Conservation (phyloP, 2,329 filamentous ascomycete species). For the Meredithiella fracta region DNA sequence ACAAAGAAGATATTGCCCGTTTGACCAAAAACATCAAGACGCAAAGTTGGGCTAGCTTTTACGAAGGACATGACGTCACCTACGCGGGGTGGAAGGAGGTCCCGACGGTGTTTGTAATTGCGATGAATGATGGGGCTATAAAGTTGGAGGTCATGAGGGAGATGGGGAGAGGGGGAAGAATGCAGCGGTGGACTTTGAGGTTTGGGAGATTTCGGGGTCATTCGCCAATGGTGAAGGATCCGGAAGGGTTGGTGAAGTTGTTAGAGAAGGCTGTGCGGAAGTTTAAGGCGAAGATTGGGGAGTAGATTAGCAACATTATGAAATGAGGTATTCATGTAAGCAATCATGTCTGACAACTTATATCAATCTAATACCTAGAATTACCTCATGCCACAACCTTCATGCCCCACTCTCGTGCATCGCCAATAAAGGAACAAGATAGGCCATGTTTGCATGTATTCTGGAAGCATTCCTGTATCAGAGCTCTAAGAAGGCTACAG, state of each 20-base stretch:
- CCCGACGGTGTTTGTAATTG: neutral
- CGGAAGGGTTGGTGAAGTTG: neutral
- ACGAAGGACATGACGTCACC: neutral
- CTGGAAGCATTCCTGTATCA: slow-evolving; percentile 2
- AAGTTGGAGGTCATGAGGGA: neutral
- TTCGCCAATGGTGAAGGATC: neutral
- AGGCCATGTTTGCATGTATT: neutral
- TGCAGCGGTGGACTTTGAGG: neutral
- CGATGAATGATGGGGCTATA: neutral
- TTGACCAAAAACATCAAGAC: neutral
- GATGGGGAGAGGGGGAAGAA: neutral
- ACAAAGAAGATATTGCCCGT: neutral
- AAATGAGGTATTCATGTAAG: too few relatives aligned
- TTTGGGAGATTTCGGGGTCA: neutral
- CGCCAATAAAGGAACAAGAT: neutral
- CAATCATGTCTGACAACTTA: too few relatives aligned
- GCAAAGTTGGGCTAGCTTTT: neutral
- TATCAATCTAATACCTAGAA: too few relatives aligned
- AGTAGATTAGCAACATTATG: neutral
- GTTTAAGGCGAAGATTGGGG: neutral
- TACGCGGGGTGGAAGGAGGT: neutral
- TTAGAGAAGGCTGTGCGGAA: neutral
- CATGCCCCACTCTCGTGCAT: slow-evolving; percentile 1
- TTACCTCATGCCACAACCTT: too few relatives aligned
- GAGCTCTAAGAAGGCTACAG: neutral